Evolutionary conservation across 1,284 basidiomycete genomes (phyloP).

Genomic region (Rhizoctonia solani): DNA sequence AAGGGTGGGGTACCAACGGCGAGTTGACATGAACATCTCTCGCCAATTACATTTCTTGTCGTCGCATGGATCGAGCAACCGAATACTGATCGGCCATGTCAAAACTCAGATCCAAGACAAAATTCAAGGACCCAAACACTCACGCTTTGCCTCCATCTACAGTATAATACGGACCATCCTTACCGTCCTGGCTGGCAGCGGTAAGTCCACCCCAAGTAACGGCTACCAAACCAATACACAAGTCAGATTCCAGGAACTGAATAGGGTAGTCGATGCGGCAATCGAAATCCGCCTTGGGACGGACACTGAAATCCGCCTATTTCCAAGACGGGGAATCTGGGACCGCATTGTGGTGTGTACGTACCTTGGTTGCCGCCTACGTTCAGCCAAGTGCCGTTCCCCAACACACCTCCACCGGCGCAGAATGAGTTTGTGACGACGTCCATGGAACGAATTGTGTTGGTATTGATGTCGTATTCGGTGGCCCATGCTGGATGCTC

Average conservation of each 20-base stretch:
- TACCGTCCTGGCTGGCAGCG: conserved; percentile 33
- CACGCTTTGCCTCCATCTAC: conserved; percentile 54
- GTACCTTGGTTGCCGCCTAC: conserved; percentile 63
- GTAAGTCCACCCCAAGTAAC: conserved; percentile 6
- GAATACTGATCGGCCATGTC: conserved; percentile 48
- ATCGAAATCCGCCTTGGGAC: background rate
- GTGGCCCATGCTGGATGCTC: conserved; percentile 40
- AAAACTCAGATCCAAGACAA: conserved; percentile 50
- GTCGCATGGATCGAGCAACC: conserved; percentile 39
- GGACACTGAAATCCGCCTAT: background rate
- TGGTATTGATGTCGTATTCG: conserved; percentile 51
- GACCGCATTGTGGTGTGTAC: background rate
- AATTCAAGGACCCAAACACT: conserved; percentile 66
- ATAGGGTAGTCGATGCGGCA: too few species aligned
- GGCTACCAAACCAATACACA: background rate
- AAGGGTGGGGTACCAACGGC: conserved; percentile 39
- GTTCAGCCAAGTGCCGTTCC: conserved; percentile 55
- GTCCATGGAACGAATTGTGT: conserved; percentile 59
- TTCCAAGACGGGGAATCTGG: background rate
- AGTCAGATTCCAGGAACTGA: too few species aligned
- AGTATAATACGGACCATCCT: conserved; percentile 33
- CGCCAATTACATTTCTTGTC: conserved; percentile 37
- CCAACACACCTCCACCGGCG: conserved; percentile 58
- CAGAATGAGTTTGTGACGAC: conserved; percentile 83
- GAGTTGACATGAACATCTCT: conserved; percentile 35